Conservation (phyloP, 176 grass and related monocot species). For the Bromus sterilis region DNA sequence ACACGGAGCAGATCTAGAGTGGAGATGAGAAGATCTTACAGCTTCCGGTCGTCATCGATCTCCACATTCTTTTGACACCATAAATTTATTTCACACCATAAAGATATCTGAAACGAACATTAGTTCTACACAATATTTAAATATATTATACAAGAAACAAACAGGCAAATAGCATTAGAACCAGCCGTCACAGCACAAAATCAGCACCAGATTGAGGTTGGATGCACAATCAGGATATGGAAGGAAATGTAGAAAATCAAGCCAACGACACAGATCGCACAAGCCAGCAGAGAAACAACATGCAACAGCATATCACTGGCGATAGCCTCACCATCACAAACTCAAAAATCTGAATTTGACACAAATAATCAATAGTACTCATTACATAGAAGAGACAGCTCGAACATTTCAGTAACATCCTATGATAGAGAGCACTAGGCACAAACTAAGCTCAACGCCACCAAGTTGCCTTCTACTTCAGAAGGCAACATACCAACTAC, state of each 20-base stretch:
- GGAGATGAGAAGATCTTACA: too few relatives aligned
- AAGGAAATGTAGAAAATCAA: neutral
- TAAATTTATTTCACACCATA: neutral
- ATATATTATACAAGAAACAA: neutral
- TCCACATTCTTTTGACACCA: too few relatives aligned
- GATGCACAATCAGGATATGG: neutral
- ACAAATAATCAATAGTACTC: neutral
- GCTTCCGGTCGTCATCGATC: too few relatives aligned
- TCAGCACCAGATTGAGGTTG: neutral
- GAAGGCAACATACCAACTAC: neutral
- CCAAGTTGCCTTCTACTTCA: neutral
- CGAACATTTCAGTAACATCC: neutral
- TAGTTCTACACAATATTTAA: neutral
- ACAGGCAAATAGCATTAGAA: neutral
- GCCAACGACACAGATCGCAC: neutral
- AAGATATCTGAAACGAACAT: neutral
- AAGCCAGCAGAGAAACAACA: neutral
- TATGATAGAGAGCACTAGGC: neutral
- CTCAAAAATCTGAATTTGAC: neutral
- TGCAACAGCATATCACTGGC: neutral
- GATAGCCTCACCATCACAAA: neutral
- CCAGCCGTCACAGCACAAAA: neutral
- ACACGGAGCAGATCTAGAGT: too few relatives aligned
- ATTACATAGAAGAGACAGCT: neutral
- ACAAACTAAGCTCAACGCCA: conserved; percentile 9